phyloP scores from a whole-genome alignment of 352 stramenopile species.

The Pythium dissimile region DNA sequence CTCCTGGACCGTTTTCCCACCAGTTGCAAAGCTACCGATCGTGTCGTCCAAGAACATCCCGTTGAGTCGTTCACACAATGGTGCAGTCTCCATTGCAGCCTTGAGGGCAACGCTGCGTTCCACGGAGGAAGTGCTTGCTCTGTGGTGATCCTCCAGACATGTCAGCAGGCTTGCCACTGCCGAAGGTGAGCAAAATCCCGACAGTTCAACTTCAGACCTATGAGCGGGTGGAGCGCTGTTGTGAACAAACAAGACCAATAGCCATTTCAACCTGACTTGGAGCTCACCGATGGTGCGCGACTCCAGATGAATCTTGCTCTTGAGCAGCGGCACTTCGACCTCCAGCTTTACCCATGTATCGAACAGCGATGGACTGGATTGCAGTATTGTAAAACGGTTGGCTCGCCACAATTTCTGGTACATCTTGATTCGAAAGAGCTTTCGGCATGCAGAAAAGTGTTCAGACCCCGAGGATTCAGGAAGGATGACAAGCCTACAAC shows the following conservation, averaged over 20 bases:
- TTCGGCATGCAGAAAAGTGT: neutral
- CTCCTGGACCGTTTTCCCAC: slow-evolving; percentile 12
- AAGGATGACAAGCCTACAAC: slow-evolving; percentile 4
- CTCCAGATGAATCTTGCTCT: slow-evolving; percentile 2
- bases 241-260: no score
- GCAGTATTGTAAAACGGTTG: slow-evolving; percentile 59
- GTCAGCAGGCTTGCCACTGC: slow-evolving; percentile 32
- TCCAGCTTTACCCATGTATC: slow-evolving; percentile 29
- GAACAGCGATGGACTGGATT: slow-evolving; percentile 52
- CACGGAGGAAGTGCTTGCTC: neutral
- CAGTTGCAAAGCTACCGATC: slow-evolving; percentile 3
- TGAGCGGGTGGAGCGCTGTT: no score
- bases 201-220: slow-evolving; percentile 35
- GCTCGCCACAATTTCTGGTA: slow-evolving; percentile 50
- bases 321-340: slow-evolving; percentile 3
- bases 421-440: slow-evolving; percentile 79
- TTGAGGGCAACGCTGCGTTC: slow-evolving; percentile 1
- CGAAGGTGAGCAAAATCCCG: slow-evolving; percentile 53
- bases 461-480: neutral
- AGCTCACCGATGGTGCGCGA: no score
- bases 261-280: no score
- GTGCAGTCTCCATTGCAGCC: slow-evolving; percentile 13
- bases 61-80: slow-evolving; percentile 55
- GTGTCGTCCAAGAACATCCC: slow-evolving; percentile 38
- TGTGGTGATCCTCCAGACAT: slow-evolving; percentile 33